Evolutionary conservation across 805 yeast species (phyloP).

Genomic region (Saccharomyces paradoxus): DNA sequence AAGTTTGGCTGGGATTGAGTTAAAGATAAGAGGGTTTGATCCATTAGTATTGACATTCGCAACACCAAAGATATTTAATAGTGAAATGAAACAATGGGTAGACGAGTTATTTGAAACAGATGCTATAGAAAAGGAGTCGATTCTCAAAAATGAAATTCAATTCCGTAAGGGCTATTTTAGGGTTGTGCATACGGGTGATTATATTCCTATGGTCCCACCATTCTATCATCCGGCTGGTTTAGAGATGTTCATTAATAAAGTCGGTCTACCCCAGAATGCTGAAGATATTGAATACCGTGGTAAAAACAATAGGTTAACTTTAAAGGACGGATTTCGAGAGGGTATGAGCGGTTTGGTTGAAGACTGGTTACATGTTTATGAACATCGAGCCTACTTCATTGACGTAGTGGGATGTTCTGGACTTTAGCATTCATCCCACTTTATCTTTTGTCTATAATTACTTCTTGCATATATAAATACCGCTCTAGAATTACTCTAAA

Average conservation of each 20-base stretch:
- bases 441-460: not conserved
- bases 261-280: conserved; percentile 26
- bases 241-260: conserved; percentile 39
- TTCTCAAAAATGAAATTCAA: conserved; percentile 20
- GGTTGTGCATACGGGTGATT: conserved; percentile 49
- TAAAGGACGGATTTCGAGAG: not conserved
- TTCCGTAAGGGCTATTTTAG: conserved; percentile 39
- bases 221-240: conserved; percentile 43
- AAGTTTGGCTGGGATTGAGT: conserved; percentile 53
- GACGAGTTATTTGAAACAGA: conserved; percentile 41
- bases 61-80: conserved; percentile 58
- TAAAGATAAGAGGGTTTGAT: conserved; percentile 43
- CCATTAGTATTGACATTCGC: conserved; percentile 55
- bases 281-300: conserved; percentile 25
- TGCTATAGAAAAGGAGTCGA: conserved; percentile 21
- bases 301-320: conserved; percentile 1
- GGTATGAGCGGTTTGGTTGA: conserved; percentile 5
- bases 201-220: conserved; percentile 56
- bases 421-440: conserved; percentile 7
- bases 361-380: conserved; percentile 27
- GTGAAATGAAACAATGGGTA: conserved; percentile 41
- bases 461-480: not conserved
- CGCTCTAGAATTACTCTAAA: not conserved
- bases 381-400: conserved; percentile 34
- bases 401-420: conserved; percentile 29